Evolutionary conservation across 495 filamentous ascomycete species (phyloP).

Genomic region (Aspergillus homomorphus): DNA sequence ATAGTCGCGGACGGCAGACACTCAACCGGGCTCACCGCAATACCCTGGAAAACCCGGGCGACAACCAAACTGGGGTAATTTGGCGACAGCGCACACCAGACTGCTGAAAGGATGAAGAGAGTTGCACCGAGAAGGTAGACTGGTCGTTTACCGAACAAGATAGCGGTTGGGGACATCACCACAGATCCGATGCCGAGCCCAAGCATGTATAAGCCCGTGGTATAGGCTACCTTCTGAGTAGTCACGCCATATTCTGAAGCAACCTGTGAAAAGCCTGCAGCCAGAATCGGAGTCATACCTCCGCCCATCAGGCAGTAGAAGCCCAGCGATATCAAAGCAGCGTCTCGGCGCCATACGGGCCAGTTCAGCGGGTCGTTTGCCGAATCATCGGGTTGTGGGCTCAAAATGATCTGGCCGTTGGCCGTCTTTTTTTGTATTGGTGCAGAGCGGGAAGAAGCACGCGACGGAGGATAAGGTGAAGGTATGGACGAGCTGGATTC

Average conservation of each 20-base stretch:
- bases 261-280: slow-evolving; percentile 85
- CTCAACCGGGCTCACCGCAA: slow-evolving; percentile 89
- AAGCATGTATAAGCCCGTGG: slow-evolving; percentile 94
- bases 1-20: slow-evolving; percentile 92
- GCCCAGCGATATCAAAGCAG: slow-evolving; percentile 77
- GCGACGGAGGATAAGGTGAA: slow-evolving; percentile 49
- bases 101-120: slow-evolving; percentile 68
- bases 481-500: slow-evolving; percentile 75
- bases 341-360: slow-evolving; percentile 78
- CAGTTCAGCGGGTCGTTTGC: slow-evolving; percentile 93
- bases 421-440: slow-evolving; percentile 69
- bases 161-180: slow-evolving; percentile 84
- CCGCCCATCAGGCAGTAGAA: slow-evolving; percentile 92
- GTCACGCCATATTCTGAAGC: slow-evolving; percentile 66
- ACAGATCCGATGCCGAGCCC: slow-evolving; percentile 84
- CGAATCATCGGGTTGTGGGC: slow-evolving; percentile 90
- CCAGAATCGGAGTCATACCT: slow-evolving; percentile 87
- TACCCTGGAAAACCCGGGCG: slow-evolving; percentile 81
- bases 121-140: slow-evolving; percentile 80
- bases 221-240: slow-evolving; percentile 75
- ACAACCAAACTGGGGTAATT: slow-evolving; percentile 77
- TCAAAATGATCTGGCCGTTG: slow-evolving; percentile 82
- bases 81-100: slow-evolving; percentile 85
- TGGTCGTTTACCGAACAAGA: slow-evolving; percentile 85
- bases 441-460: slow-evolving; percentile 31